phyloP scores from a whole-genome alignment of 352 stramenopile genomes.

The Aphanomyces astaci region DNA sequence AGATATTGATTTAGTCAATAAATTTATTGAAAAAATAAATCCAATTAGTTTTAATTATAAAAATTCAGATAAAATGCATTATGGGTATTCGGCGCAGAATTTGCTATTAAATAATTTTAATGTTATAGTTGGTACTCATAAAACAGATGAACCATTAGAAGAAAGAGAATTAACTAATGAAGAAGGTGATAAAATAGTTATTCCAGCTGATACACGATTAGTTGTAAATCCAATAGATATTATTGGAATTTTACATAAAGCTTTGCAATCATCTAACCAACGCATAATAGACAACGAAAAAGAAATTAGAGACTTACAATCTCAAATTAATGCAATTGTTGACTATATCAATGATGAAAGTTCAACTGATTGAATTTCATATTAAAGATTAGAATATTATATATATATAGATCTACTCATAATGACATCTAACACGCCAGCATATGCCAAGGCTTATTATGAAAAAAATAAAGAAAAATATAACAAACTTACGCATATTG shows the following conservation, averaged over 20 bases:
- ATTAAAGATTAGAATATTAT: background rate
- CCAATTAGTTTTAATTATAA: background rate
- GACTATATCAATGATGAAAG: background rate
- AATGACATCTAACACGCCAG: background rate
- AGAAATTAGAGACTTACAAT: background rate
- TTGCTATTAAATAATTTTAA: background rate
- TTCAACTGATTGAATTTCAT: background rate
- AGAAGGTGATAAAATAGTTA: background rate
- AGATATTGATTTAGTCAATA: background rate
- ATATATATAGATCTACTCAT: background rate
- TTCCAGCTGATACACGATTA: background rate
- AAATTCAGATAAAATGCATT: background rate
- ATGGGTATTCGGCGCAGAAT: background rate
- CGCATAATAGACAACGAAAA: background rate
- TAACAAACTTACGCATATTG: background rate
- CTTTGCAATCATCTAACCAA: background rate
- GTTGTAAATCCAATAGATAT: conserved; percentile 9
- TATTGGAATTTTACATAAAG: background rate
- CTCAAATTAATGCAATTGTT: background rate
- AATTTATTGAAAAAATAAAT: conserved; percentile 12
- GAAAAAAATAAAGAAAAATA: background rate
- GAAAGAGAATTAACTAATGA: conserved; percentile 1
- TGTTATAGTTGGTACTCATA: background rate
- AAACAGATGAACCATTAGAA: conserved; percentile 1
- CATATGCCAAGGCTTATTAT: background rate